Base-by-base conservation (phyloP, 306 rosid genomes). In the Fragaria ananassa region DNA sequence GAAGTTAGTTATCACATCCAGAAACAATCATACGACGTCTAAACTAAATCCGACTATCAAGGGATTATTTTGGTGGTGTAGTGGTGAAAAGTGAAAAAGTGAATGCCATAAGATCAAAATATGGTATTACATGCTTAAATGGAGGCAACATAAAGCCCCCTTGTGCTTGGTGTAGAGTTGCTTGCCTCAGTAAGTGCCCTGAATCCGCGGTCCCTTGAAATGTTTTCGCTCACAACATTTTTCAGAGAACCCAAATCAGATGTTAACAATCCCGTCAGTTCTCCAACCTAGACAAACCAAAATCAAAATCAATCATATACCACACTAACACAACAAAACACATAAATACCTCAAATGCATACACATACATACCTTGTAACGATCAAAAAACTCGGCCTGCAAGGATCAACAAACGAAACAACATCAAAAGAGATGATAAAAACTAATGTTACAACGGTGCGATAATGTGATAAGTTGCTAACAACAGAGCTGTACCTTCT, bases 151-250 rank as follows among this genome's bases (percentile, higher is more conserved):
- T 86, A 90, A 85, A 95, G 96, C 98, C 92, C 95, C 89, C 98
- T 85, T 88, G 96, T 83, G 83, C 82, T 80, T 89, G 93, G 89
- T 90, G 93, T 70, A 95, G 93, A 92, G 88, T 92, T 87, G 89
- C 97, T 95, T 92, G 98, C 98, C 98, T 95, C 98, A 72, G 98
- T 84, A 85, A 90, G 79, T 82, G 98, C 97, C 86, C 98, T 90
- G 91, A 95, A 92, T 78, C 96, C 97, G 0, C 97, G 96, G 79
- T 95, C 99, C 83, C 99, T 92, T 72, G 99, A 91, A 71, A 92
- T 81, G 76, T 95, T 95, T 76, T 92, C 97, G 34, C 92, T 82
- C 76, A 95, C 92, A 73, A 92, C 85, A 78, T 79, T 70, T 79
- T 95, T 90, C 76, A 92, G 89, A 72, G 93, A 85, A 78, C 90